phyloP scores from a whole-genome alignment of 75 land plant species.

The Isoetes taiwanensis region DNA sequence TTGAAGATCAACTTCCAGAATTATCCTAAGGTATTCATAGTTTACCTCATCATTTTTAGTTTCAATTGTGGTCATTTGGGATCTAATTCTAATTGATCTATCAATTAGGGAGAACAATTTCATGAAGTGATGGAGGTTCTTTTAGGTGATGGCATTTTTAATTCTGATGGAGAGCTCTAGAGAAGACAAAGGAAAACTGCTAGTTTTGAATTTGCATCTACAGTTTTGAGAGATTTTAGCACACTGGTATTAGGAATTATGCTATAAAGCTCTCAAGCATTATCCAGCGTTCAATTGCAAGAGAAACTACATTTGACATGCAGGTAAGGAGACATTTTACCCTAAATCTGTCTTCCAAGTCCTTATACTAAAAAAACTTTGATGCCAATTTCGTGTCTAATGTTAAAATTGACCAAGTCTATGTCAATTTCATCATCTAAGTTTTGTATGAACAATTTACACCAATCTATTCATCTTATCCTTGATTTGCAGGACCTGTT shows the following conservation, averaged over 20 bases:
- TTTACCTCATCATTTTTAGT: too few relatives aligned
- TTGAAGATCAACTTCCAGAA: too few relatives aligned
- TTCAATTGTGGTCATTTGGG: too few relatives aligned
- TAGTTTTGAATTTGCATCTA: constrained; percentile 1
- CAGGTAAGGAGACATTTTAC: not conserved
- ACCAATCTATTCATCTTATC: too few relatives aligned
- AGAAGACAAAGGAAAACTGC: constrained; percentile 4
- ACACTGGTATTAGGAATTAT: not conserved
- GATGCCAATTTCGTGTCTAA: not conserved
- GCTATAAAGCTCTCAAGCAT: not conserved
- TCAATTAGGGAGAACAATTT: not conserved
- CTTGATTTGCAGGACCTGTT: constrained; percentile 3
- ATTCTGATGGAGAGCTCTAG: constrained; percentile 1
- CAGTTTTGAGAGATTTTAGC: constrained; percentile 6
- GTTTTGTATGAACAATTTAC: too few relatives aligned
- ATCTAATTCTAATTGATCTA: too few relatives aligned
- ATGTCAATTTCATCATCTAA: too few relatives aligned
- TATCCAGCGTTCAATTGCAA: not conserved
- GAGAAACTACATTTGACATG: not conserved
- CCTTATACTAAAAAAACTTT: too few relatives aligned
- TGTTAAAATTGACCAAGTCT: too few relatives aligned
- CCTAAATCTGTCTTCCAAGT: too few relatives aligned
- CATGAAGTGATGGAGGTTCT: not conserved
- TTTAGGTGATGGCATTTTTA: not conserved
- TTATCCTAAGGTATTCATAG: too few relatives aligned